Conservation (phyloP, 345 rosid genomes). For the Rhizophora mangle region DNA sequence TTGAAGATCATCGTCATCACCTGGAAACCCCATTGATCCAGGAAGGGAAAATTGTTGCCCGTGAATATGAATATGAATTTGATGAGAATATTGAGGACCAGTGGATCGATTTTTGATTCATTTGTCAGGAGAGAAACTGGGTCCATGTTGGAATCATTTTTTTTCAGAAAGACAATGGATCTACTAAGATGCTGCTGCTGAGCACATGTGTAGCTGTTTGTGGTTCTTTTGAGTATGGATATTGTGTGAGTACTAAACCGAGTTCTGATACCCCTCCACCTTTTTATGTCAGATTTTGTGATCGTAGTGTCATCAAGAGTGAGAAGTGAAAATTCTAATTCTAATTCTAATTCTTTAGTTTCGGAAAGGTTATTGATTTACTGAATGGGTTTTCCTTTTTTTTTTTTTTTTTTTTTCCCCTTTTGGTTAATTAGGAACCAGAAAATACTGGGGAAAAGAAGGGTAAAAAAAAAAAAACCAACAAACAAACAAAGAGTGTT, state of each 20-base stretch:
- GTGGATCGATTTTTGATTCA: neutral
- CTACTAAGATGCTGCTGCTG: constrained; percentile 34
- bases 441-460: neutral
- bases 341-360: no score
- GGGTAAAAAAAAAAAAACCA: neutral
- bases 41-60: no score
- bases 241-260: constrained; percentile 36
- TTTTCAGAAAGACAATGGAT: neutral
- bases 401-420: neutral
- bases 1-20: no score
- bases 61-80: no score
- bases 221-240: constrained; percentile 51
- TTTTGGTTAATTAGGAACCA: neutral
- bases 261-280: no score
- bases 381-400: no score
- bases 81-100: neutral
- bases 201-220: constrained; percentile 51
- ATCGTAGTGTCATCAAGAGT: no score
- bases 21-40: no score
- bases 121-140: neutral
- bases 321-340: no score
- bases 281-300: no score
- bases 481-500: neutral
- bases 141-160: neutral
- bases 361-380: no score